Evolutionary conservation across 306 rosid species (phyloP), one percentile per base, ranked within the genome.

Genomic region (Trifolium fragiferum): DNA sequence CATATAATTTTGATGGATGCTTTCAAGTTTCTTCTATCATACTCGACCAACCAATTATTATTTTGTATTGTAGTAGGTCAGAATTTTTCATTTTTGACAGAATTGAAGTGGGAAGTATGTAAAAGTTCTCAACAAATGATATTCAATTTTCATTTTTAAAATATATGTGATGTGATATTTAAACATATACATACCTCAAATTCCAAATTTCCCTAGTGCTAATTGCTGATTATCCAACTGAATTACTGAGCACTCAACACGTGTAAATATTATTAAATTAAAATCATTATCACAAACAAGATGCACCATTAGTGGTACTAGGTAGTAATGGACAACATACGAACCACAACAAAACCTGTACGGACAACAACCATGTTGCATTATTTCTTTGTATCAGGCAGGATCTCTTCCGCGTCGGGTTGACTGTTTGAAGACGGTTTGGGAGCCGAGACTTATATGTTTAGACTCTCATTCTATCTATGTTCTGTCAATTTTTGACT

Each of bases 1-100:
- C 37, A 15, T 59, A 69, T 21, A 50, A 77, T 72, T 79, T 55
- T 65, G 49, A 76, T 49, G 27, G 64, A 73, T 79, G 78, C 63
- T 73, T 73, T 55, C 25, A 6, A 58, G 44, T 67, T 54, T 79
- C 75, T 73, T 73, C 63, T 33, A 46, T 72, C 51, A 0, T 19
- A 72, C 73, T 78, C 71, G 51, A 51, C 43, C 71, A 62, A 51
- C 43, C 65, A 50, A 50, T 12, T 60, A 37, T 41, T 25, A 1
- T 23, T 25, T 14, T 58, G n/a, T n/a, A n/a, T n/a, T 15, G 41
- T 10, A 25, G 58, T 58, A 33, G 59, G 15, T 40, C 19, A 25
- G 6, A 53, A 43, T 41, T 30, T 30, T 30, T 0, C 5, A 4
- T 30, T 0, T 30, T 30, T 30, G 33, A 25, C 27, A 25, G 27